phyloP scores from a whole-genome alignment of 139 green algal genomes.

The Asterochloris erici region DNA sequence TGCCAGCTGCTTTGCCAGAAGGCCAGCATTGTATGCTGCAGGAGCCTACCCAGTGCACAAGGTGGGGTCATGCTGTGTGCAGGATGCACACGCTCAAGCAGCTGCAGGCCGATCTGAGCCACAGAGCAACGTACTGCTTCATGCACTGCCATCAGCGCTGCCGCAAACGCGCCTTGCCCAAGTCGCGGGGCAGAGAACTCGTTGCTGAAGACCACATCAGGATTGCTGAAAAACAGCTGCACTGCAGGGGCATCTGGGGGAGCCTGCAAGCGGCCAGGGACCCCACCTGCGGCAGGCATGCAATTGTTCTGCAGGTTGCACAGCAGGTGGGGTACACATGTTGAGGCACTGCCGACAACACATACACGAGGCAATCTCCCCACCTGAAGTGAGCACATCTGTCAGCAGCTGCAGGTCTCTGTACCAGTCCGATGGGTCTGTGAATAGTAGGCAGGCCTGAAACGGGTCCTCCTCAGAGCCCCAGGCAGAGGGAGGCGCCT shows the following conservation, averaged over 20 bases:
- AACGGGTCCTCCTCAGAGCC: conserved; percentile 54
- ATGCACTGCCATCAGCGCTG: conserved; percentile 52
- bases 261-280: conserved; percentile 16
- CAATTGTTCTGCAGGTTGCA: not conserved
- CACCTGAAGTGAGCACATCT: conserved; percentile 50
- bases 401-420: conserved; percentile 65
- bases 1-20: no score
- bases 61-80: no score
- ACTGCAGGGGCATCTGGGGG: conserved; percentile 4
- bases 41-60: no score
- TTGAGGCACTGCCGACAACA: not conserved
- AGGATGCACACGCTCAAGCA: not conserved
- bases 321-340: not conserved
- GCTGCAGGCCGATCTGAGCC: not conserved
- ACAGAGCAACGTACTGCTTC: conserved; percentile 10
- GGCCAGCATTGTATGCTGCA: no score
- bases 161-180: conserved; percentile 63
- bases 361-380: not conserved
- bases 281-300: conserved; percentile 12
- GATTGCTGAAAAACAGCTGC: conserved; percentile 48
- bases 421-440: conserved; percentile 73
- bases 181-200: conserved; percentile 60
- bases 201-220: conserved; percentile 73
- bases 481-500: not conserved
- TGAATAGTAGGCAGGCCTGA: conserved; percentile 62